These are phyloP conservation scores for Penicillium brasilianum DNA, from an alignment of 2,329 filamentous ascomycete species.

Conservation along the genomic window DNA sequence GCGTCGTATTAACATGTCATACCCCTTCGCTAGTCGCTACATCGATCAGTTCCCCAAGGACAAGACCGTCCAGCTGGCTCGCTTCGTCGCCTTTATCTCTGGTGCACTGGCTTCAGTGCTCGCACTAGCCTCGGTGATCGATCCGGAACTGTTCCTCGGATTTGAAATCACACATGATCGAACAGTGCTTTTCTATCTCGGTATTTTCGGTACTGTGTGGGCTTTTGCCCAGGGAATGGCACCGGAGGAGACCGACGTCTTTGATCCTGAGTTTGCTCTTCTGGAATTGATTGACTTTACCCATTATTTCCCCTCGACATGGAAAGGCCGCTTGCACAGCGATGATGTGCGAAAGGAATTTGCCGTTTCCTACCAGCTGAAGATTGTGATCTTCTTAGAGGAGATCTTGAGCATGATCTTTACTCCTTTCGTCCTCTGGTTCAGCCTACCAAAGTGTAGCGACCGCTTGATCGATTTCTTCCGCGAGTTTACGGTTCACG, in stretches of 20 bases:
- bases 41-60: slow-evolving; percentile 96
- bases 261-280: slow-evolving; percentile 89
- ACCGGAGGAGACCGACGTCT: slow-evolving; percentile 85
- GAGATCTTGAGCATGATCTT: slow-evolving; percentile 92
- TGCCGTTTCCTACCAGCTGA: slow-evolving; percentile 86
- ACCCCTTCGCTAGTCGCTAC: slow-evolving; percentile 89
- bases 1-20: slow-evolving; percentile 89
- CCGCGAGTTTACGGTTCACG: slow-evolving; percentile 94
- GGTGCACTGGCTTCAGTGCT: slow-evolving; percentile 87
- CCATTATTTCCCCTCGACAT: slow-evolving; percentile 87
- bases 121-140: slow-evolving; percentile 80
- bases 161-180: slow-evolving; percentile 91
- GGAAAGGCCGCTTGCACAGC: slow-evolving; percentile 88
- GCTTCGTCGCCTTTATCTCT: slow-evolving; percentile 84
- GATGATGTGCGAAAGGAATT: slow-evolving; percentile 94
- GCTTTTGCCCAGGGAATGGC: slow-evolving; percentile 81
- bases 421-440: slow-evolving; percentile 86
- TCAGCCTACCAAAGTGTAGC: slow-evolving; percentile 83
- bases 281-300: slow-evolving; percentile 90
- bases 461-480: slow-evolving; percentile 98
- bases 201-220: slow-evolving; percentile 81
- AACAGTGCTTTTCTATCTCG: slow-evolving; percentile 89
- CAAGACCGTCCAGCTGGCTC: slow-evolving; percentile 83
- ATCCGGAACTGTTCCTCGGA: slow-evolving; percentile 85
- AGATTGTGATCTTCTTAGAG: slow-evolving; percentile 87